These are phyloP conservation scores for Tolypocladium ophioglossoides DNA, from an alignment of 2,329 filamentous ascomycete genomes.

Conservation along the genomic window DNA sequence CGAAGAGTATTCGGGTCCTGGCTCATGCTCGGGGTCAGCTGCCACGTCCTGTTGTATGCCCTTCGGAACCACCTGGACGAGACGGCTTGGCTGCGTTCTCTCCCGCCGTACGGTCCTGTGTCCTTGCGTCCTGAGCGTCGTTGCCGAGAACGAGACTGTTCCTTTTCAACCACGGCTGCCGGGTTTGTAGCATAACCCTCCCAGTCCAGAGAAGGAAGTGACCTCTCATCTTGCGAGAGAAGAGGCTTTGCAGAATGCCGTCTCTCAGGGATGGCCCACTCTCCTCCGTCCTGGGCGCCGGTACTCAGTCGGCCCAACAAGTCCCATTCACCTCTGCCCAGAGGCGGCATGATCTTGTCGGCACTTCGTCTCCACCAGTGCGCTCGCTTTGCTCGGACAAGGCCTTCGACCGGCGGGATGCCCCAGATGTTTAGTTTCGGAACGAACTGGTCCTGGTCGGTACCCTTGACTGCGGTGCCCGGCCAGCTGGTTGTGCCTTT, in stretches of 20 bases:
- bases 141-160: constrained; percentile 18
- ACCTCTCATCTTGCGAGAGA: not conserved
- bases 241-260: constrained; percentile 11
- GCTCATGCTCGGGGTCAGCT: constrained; percentile 30
- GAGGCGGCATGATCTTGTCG: constrained; percentile 41
- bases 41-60: constrained; percentile 36
- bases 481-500: constrained; percentile 15
- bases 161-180: constrained; percentile 26
- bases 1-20: constrained; percentile 17
- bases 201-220: constrained; percentile 28
- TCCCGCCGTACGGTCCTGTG: constrained; percentile 25
- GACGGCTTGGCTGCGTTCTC: constrained; percentile 19
- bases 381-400: constrained; percentile 30
- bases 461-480: constrained; percentile 10
- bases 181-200: constrained; percentile 27
- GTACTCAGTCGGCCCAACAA: constrained; percentile 34
- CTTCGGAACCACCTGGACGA: constrained; percentile 34
- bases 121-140: constrained; percentile 25
- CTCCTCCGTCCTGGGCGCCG: constrained; percentile 24
- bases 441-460: constrained; percentile 24
- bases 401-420: constrained; percentile 26
- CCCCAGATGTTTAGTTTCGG: constrained; percentile 40
- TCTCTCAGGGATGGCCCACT: constrained; percentile 27
- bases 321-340: constrained; percentile 45
- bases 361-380: constrained; percentile 36